A percentile compares a stretch with the other conserved stretches of the same genome.
phyloP scores from a whole-genome alignment of 352 stramenopile species.

The Phytophthora sansomeana region DNA sequence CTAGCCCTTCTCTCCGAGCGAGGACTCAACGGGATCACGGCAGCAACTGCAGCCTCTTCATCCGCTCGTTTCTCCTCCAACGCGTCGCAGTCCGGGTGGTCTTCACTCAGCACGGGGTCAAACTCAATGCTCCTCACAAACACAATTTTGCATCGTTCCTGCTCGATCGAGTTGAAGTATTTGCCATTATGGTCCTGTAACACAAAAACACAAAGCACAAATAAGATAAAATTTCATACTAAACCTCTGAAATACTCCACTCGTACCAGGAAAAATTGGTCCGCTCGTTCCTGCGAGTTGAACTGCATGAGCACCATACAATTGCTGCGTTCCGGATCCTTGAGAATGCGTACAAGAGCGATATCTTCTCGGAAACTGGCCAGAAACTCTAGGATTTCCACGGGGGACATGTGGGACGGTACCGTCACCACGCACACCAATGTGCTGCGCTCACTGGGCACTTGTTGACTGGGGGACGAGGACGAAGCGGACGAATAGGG shows the following conservation, averaged over 20 bases:
- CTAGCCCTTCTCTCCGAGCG: conserved; percentile 36
- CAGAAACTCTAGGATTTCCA: conserved; percentile 89
- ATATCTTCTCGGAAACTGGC: conserved; percentile 79
- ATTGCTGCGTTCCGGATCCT: conserved; percentile 82
- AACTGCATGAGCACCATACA: conserved; percentile 91
- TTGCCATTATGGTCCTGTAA: conserved; percentile 86
- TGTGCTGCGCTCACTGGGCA: conserved; percentile 76
- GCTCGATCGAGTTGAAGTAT: conserved; percentile 94
- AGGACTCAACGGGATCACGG: conserved; percentile 11
- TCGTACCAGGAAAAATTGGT: conserved; percentile 79
- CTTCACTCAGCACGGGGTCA: conserved; percentile 49
- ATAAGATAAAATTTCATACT: conserved; percentile 1
- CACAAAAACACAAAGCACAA: conserved; percentile 12
- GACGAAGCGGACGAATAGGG: conserved; percentile 42
- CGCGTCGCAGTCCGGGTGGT: conserved; percentile 24
- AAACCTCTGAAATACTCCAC: background rate
- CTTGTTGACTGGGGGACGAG: conserved; percentile 33
- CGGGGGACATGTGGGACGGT: conserved; percentile 84
- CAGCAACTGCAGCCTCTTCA: conserved; percentile 9
- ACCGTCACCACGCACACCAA: conserved; percentile 87
- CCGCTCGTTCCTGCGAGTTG: conserved; percentile 73
- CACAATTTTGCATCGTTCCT: conserved; percentile 90
- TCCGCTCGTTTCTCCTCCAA: conserved; percentile 37
- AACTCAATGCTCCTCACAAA: conserved; percentile 92
- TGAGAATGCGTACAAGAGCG: conserved; percentile 80